Conservation (phyloP, 139 green algal species). For the Tetratostichococcus sp. region DNA sequence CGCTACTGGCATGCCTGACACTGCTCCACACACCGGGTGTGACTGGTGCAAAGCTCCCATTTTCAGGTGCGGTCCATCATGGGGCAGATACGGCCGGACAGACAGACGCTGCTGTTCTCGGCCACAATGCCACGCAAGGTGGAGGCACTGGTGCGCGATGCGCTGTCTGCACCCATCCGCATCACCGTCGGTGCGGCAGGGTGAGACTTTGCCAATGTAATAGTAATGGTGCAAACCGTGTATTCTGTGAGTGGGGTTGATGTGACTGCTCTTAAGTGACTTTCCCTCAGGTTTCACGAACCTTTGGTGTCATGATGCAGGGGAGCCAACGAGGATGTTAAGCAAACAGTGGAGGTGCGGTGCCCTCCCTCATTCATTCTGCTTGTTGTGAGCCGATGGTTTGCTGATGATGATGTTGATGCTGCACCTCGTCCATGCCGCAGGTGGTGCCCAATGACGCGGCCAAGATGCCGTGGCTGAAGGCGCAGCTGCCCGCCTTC, state of each 20-base stretch:
- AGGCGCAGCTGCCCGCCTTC: constrained; percentile 45
- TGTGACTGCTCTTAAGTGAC: too few species aligned
- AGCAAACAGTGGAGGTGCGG: neutral
- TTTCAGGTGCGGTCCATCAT: constrained; percentile 75
- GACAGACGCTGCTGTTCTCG: constrained; percentile 90
- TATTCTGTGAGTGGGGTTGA: too few species aligned
- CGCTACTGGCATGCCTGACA: neutral
- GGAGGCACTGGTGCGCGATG: constrained; percentile 69
- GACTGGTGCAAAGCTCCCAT: too few species aligned
- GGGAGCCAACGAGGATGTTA: neutral
- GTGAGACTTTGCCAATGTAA: neutral
- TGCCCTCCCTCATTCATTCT: neutral
- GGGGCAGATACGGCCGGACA: constrained; percentile 79
- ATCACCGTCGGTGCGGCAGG: constrained; percentile 45
- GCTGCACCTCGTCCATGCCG: constrained; percentile 10
- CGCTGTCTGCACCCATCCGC: constrained; percentile 71
- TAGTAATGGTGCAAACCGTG: too few species aligned
- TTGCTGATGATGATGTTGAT: too few species aligned
- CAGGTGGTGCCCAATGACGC: constrained; percentile 59
- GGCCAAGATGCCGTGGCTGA: constrained; percentile 76
- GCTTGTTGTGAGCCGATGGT: too few species aligned
- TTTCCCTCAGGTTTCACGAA: too few species aligned
- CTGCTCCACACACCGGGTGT: too few species aligned
- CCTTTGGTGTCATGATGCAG: neutral
- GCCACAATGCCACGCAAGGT: constrained; percentile 88